Evolutionary conservation across 495 filamentous ascomycete species (phyloP), one percentile per base, ranked within the genome.

Genomic region (Hypoxylon trugodes): DNA sequence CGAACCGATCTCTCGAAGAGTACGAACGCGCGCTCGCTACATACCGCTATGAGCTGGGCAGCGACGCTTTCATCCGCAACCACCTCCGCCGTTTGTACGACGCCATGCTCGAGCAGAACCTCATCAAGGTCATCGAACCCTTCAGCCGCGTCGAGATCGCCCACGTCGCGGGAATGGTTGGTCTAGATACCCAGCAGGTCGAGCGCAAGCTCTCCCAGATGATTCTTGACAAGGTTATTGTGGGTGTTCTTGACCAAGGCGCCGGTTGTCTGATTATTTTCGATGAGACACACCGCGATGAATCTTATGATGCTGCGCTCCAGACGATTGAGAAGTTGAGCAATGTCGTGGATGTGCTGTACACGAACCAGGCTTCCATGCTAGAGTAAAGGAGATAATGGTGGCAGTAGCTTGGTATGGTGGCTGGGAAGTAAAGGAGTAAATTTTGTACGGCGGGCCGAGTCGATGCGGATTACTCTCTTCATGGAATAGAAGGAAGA

Each of bases 221-320:
- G 95, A 98, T 98, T 69, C 82, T 98, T 57, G 95, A 98, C 77
- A 97, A 97, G 82, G 92, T 97, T 55, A 97, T 98, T 74, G 91
- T 96, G 45, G 95, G 95, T 22, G 95, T 98, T 50, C 79, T 98
- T 70, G 95, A 98, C 76, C 96, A 98, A 73, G 95, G 96, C n/a
- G 90, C 92, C 9, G 93, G 94, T 6, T 98, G 96, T 75, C 80
- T 98, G 76, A 96, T 96, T 74, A 91, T 98, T 57, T 98, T 89
- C 69, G 95, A 98, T 66, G 95, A 98, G 85, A 90, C 89, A 22
- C 88, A 94, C 70, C 83, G 92, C 63, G 95, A 98, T 76, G 87
- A 96, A 75, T 88, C 90, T 5, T 98, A 98, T 72, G 96, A 98
- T 74, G 87, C 93, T 24, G 95, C 95, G 10, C 79, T 98, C 74